Base-by-base conservation (phyloP, 2,329 filamentous ascomycete genomes). In the Aspergillus felis region DNA sequence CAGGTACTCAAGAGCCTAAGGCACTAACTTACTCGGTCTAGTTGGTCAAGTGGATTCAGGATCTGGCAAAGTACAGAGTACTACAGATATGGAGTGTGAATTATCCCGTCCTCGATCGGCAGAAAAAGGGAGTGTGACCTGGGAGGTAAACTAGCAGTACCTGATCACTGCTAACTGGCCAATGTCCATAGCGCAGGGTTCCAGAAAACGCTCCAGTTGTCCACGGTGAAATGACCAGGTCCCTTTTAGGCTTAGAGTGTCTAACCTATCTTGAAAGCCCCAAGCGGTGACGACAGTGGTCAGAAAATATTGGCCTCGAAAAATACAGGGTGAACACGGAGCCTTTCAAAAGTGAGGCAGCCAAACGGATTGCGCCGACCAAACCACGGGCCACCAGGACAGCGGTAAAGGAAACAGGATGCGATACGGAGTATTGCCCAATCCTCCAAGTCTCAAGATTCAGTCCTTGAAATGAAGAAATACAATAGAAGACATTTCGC, bases 311-410 rank as follows among this genome's bases (percentile, higher is more conserved):
- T n/a, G 50, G 22, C 17, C 10, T 10, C 27, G 10, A 50, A 47
- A 17, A n/a, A 25, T 47, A 47, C 44, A 47, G 44, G 22, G 53
- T 49, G 50, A 53, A 58, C 54, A 58, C 46, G 50, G 46, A 46
- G 60, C 59, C 60, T 50, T 54, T 47, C 42, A 42, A 71, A 72
- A 73, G 67, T 73, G 71, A 74, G 68, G 71, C 71, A 68, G 68
- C 71, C 68, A 74, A 72, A 69, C 71, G 71, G 71, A 73, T 71
- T 57, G 57, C 57, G 54, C 60, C 55, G 60, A 61, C 41, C 20
- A 9, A 52, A 46, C 56, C 59, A 70, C 68, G 69, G 59, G 53
- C 66, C 66, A 67, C 53, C 61, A 55, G 56, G 56, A 58, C 35
- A 42, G 54, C 52, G 50, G 51, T 22, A 28, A 9, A 38, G 46